A percentile compares a stretch with the other conserved stretches of the same genome.
Evolutionary conservation across 108 stramenopile genomes (phyloP).

Genomic region (Tribonema minus): DNA sequence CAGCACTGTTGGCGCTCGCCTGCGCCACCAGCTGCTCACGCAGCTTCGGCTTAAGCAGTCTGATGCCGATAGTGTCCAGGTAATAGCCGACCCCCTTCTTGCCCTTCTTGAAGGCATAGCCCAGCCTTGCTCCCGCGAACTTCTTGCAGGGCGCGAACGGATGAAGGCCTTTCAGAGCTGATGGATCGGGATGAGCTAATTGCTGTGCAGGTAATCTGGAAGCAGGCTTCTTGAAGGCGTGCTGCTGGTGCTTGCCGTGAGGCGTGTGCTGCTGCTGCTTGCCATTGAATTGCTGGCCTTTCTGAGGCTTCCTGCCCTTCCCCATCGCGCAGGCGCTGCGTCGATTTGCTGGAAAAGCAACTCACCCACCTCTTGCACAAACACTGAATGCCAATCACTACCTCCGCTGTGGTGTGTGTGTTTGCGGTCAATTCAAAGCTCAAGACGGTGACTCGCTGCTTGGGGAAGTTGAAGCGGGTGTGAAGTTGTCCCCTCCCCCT

Average conservation of each 20-base stretch:
- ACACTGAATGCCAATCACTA: too few relatives aligned
- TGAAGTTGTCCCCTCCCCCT: too few relatives aligned
- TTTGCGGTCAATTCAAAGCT: too few relatives aligned
- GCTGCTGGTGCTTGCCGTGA: not conserved
- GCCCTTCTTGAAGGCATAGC: constrained; percentile 46
- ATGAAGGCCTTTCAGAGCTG: too few relatives aligned
- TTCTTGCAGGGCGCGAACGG: constrained; percentile 32
- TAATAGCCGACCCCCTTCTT: constrained; percentile 50
- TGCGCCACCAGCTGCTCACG: constrained; percentile 4
- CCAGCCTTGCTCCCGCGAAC: constrained; percentile 34
- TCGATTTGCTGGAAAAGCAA: too few relatives aligned
- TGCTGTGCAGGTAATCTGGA: constrained; percentile 14
- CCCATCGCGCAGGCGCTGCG: not conserved
- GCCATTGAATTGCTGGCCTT: not conserved
- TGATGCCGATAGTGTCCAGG: constrained; percentile 39
- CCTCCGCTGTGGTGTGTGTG: too few relatives aligned
- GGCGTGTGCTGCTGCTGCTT: not conserved
- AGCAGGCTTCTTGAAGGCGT: constrained; percentile 14
- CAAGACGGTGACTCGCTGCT: too few relatives aligned
- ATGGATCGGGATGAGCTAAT: constrained; percentile 4
- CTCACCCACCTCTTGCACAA: too few relatives aligned
- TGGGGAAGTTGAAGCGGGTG: too few relatives aligned
- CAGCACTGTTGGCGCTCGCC: not conserved
- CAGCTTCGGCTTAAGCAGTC: not conserved
- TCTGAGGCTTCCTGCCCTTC: not conserved